Evolutionary conservation across 306 rosid species (phyloP), one percentile per base, ranked within the genome.

Genomic region (Cucumis hystrix): DNA sequence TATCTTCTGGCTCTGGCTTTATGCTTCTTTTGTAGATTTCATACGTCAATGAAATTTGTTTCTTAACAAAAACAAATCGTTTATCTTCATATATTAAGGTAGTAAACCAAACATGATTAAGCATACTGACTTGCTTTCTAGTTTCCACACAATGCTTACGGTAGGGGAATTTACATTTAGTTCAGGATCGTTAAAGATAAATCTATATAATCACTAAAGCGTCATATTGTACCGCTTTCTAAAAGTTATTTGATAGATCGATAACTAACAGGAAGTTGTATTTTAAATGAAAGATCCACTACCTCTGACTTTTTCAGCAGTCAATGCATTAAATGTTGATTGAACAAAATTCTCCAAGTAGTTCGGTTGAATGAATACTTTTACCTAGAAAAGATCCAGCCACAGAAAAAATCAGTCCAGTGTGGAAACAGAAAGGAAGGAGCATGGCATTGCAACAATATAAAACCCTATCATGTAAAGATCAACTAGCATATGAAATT

Each of bases 331-430:
- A 87, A 92, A 92, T 35, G 99, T 70, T 76, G 99, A 55, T 83
- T 96, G 99, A 85, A 96, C 98, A 80, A 96, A 96, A 84, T 96
- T 96, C 57, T 96, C 86, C 79, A 91, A 82, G 88, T 96, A 96
- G 83, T 91, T 80, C 69, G 96, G 96, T 78, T 96, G 96, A 71
- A 83, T 81, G 84, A 96, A 96, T 17, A 96, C 96, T 83, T 89
- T 96, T 82, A 92, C 99, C 99, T 96, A 96, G 85, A 83, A 83
- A 82, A 76, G 77, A 74, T 83, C 69, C 61, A 56, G 3, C 54
- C 79, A 86, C 61, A 62, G 76, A 33, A 28, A 57, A 58, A 14
- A 70, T 80, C 56, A 83, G 13, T 52, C 57, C 57, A 52, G 57
- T 2, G n/a, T 6, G 6, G 6, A 18, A 16, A 63, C 2, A 33